Evolutionary conservation across 305 asterid genomes (phyloP).

Genomic region (Rubia tinctorum): DNA sequence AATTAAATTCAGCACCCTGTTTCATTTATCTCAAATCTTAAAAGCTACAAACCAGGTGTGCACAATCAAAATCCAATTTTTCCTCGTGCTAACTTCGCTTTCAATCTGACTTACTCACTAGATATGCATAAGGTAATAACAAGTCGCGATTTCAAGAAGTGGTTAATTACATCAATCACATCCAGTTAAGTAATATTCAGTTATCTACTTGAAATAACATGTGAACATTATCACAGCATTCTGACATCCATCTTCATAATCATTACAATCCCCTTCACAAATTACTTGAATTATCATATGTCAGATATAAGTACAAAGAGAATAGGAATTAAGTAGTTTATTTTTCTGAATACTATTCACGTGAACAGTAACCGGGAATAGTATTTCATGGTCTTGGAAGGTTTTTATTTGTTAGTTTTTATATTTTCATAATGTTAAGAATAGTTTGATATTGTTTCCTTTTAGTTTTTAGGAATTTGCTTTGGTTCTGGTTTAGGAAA

Average conservation of each 20-base stretch:
- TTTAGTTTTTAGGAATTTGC: too few species aligned
- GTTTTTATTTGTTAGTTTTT: too few species aligned
- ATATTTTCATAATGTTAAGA: too few species aligned
- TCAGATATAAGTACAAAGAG: not conserved
- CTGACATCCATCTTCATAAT: not conserved
- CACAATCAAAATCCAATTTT: not conserved
- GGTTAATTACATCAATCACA: not conserved
- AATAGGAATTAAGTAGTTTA: too few species aligned
- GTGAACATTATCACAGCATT: not conserved
- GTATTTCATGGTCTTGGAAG: too few species aligned
- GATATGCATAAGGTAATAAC: not conserved
- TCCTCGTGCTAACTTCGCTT: not conserved
- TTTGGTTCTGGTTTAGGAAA: too few species aligned
- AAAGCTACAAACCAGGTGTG: not conserved
- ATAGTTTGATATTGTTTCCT: too few species aligned
- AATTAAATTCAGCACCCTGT: too few species aligned
- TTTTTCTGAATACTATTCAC: too few species aligned
- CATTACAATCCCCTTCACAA: not conserved
- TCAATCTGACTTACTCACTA: not conserved
- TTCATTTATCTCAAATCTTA: not conserved
- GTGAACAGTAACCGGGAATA: too few species aligned
- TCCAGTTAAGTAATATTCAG: not conserved
- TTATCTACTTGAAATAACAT: not conserved
- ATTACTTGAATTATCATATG: not conserved
- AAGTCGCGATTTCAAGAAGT: not conserved